These are phyloP conservation scores for Sanghuangporus sanghuang DNA, from an alignment of 1,284 basidiomycete species.

Conservation along the genomic window DNA sequence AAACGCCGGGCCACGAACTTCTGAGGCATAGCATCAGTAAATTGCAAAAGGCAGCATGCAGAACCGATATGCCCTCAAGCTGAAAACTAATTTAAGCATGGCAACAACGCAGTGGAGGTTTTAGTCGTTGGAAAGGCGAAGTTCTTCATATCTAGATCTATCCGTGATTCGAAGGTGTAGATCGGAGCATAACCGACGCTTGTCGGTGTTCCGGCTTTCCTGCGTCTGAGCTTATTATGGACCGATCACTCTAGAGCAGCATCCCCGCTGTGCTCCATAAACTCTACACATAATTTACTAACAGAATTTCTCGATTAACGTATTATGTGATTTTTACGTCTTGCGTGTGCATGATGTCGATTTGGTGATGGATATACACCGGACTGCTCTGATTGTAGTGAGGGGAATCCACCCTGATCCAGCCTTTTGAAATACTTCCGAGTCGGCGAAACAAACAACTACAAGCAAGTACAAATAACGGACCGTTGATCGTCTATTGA, in stretches of 20 bases:
- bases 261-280: background rate
- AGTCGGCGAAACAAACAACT: background rate
- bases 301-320: background rate
- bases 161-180: background rate
- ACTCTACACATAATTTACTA: background rate
- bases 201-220: background rate
- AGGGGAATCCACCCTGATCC: too few species aligned
- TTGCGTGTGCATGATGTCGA: background rate
- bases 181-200: background rate
- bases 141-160: background rate
- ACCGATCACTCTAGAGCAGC: background rate
- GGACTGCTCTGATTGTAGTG: too few species aligned
- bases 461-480: background rate
- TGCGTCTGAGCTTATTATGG: background rate
- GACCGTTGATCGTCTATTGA: background rate
- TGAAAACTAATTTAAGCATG: background rate
- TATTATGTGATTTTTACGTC: background rate
- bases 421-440: too few species aligned
- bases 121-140: background rate
- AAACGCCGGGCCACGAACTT: background rate
- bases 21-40: background rate
- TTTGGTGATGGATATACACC: too few species aligned
- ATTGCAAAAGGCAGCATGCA: background rate
- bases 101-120: background rate
- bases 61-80: background rate